Base-by-base conservation (phyloP, 2,329 filamentous ascomycete genomes). In the Stenocarpella maydis region DNA sequence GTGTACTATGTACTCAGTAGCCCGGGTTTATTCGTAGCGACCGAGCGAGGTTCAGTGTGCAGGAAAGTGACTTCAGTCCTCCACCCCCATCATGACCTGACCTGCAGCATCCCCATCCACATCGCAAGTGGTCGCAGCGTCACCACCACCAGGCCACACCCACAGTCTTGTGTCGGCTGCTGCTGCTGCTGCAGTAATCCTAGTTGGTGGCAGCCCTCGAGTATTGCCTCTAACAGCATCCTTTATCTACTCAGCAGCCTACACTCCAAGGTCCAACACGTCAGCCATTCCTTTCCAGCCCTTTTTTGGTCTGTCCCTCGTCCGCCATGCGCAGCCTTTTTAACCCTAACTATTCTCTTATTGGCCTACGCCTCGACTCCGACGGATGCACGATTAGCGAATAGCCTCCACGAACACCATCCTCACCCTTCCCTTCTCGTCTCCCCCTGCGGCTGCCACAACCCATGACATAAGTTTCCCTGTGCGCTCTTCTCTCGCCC, bases 381-480 rank as follows among this genome's bases (percentile, higher is more conserved):
- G 54, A 53, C 61, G 55, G 61, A 53, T 47, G 43, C 63, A 64
- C 69, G 55, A 71, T 69, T 71, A 68, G 63, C 70, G 67, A 71
- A 58, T 66, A 47, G 41, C 41, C 63, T 54, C 64, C 39, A 19
- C 64, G 64, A 43, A 43, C 64, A 47, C 50, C 64, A 54, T 55
- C 50, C 28, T 12, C 10, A 9, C 34, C 34, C 2, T 67, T 37
- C 21, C 39, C 24, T 60, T 58, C 24, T 60, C 24, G 9, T 52
- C 50, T 55, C n/a, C 52, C 53, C 52, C 43, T 65, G 52, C 14
- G 21, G n/a, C 26, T 37, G 28, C 34, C n/a, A 34, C 28, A 63
- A 34, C 58, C 43, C 58, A 63, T 63, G 43, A 63, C 58, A 49
- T 49, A 63, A 63, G 45, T 55, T 49, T 67, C 52, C n/a, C 43